Conservation (phyloP, 202 grass and related monocot species). For the Setaria viridis region DNA sequence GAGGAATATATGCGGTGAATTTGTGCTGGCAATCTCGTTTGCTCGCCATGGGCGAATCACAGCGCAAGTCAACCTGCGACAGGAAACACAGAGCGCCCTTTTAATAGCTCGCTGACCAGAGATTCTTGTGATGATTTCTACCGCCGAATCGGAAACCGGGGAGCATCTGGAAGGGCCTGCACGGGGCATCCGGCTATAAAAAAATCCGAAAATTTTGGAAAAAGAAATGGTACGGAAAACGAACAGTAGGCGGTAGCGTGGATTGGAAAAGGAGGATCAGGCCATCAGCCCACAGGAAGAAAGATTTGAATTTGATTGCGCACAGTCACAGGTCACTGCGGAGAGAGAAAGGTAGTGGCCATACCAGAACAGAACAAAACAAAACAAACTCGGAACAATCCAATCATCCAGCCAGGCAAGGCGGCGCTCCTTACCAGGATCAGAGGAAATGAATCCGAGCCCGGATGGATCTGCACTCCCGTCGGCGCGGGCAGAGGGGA, state of each 20-base stretch:
- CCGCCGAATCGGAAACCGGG: constrained; percentile 27
- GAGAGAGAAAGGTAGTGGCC: not conserved
- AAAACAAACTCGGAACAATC: not conserved
- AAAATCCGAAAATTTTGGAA: not conserved
- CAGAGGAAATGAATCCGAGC: not conserved
- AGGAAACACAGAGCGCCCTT: constrained; percentile 4
- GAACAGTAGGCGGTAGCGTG: not conserved
- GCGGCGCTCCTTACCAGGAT: not conserved
- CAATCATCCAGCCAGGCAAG: not conserved
- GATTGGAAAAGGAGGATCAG: not conserved
- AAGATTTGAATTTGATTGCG: constrained; percentile 28
- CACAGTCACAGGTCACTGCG: not conserved
- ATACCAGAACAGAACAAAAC: not conserved
- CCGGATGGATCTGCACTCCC: constrained; percentile 37
- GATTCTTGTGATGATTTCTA: constrained; percentile 14
- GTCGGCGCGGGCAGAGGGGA: not conserved
- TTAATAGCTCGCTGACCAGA: constrained; percentile 36
- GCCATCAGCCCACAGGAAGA: not conserved
- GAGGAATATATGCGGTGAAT: constrained; percentile 40
- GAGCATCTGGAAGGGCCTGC: not conserved
- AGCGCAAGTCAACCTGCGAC: constrained; percentile 37
- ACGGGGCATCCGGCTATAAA: too few species aligned
- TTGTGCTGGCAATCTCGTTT: constrained; percentile 37
- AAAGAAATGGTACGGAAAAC: constrained; percentile 7
- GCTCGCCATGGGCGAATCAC: constrained; percentile 35